Evolutionary conservation across 2,329 filamentous ascomycete genomes (phyloP), one percentile per base, ranked within the genome.

Genomic region (Claviceps lovelessii): DNA sequence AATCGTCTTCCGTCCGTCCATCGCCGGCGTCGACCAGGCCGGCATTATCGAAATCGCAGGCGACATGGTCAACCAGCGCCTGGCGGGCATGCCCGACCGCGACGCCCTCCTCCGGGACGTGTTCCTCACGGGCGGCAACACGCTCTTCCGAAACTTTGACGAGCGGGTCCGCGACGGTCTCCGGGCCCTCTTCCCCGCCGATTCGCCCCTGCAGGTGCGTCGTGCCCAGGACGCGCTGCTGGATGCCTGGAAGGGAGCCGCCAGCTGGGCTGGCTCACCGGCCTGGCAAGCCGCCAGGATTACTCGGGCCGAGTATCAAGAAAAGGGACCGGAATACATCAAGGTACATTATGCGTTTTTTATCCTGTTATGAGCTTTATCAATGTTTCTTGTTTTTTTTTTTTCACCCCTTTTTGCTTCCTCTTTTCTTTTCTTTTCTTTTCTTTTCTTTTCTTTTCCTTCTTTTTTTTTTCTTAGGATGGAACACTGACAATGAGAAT

Each of bases 111-210:
- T 96, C 28, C 82, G 81, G 49, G 91, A 98, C 67, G 79, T 98
- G 42, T 97, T 98, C 73, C 71, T 97, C 45, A 97, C 91, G 0
- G 91, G 93, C n/a, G 93, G 94, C 17, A 91, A 91, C 67, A 89
- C 87, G 0, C 72, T 95, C 49, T 95, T 96, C 70, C 72, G 79
- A 56, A 86, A 86, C 59, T 95, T 98, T 65, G 90, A 96, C 63
- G 85, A 94, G 63, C 76, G 91, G 35, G 72, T 97, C 58, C 74
- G 79, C 52, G 77, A 79, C 35, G 91, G 93, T 50, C 73, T 97
- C 53, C 77, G 79, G 42, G 81, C 83, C 0, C 79, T 88, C 57
- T 68, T 96, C 61, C 86, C 90, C 2, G 77, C 83, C 15, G 84
- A 83, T 13, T 73, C 83, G 19, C 75, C 79, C 35, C 71, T 96